Evolutionary conservation across 2,329 filamentous ascomycete species (phyloP).

Genomic region (Ciborinia camelliae): DNA sequence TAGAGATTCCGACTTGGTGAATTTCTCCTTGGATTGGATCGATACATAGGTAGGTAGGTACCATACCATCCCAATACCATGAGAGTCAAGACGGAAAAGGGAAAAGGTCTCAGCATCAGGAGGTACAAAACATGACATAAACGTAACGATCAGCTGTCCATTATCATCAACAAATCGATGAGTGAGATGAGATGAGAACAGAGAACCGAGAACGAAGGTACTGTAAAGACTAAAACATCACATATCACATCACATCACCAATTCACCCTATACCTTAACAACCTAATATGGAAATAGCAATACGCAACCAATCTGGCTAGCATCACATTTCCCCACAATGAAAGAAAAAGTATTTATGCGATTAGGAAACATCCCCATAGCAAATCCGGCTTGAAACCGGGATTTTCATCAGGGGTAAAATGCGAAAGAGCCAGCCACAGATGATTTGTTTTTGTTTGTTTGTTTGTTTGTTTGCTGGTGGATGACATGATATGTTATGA

Average conservation of each 20-base stretch:
- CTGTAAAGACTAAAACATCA: neutral
- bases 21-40: neutral
- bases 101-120: neutral
- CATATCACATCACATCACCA: neutral
- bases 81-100: too few species aligned
- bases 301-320: neutral
- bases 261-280: too few species aligned
- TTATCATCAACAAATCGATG: neutral
- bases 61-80: too few species aligned
- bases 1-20: neutral
- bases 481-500: too few species aligned
- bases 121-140: neutral
- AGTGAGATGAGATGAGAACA: too few species aligned
- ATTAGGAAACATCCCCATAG: too few species aligned
- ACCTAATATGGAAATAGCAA: neutral
- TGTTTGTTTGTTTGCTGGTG: too few species aligned
- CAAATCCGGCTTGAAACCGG: neutral
- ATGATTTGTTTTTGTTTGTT: too few species aligned
- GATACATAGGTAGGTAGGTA: neutral
- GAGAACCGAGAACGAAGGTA: too few species aligned
- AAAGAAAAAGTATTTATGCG: too few species aligned
- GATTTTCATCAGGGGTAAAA: neutral
- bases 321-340: conserved; percentile 7
- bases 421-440: too few species aligned
- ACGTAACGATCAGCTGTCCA: neutral